Base-by-base conservation (phyloP, 306 rosid species). In the Rubus parviflorus region DNA sequence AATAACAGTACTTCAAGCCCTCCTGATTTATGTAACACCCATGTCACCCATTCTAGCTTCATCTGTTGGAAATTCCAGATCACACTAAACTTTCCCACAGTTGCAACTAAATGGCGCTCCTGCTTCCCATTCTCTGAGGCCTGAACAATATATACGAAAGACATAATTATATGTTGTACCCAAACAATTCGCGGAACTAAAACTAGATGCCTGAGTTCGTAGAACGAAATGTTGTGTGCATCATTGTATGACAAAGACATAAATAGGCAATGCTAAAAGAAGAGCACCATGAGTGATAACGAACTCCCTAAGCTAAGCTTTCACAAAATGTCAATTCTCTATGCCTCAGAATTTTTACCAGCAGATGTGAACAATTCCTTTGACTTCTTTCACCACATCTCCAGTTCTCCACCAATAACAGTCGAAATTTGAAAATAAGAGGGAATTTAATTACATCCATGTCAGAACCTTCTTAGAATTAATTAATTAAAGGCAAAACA, bases 41-140 rank as follows among this genome's bases (percentile, higher is more conserved):
- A 17, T 95, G 99, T 19, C 97, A 82, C 51, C 99, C 86, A 38
- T 92, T 85, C 87, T 95, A 30, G 35, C 35, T 30, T 92, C 81
- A 95, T 93, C 78, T 91, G 99, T 62, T 91, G 97, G 90, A 96
- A 92, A 85, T 96, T 93, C 98, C 99, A 96, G 57, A 96, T 91
- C 84, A 93, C 99, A 20, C 99, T 96, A 73, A 96, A 96, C 75
- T 96, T 96, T 74, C 99, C 99, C 68, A 96, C 99, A 3, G 99
- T 96, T 41, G 97, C 94, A 30, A 96, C 99, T 77, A 92, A 81
- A 83, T 96, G 98, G 23, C 99, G 94, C 90, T 96, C 98, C 88
- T 92, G 99, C 84, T 86, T 93, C 87, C 98, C 99, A 63, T 87
- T 87, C 85, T 96, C 99, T 0, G 99, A 91, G 79, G 92, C 97